phyloP scores from a whole-genome alignment of 768 basidiomycete genomes.

The Kwoniella shandongensis region DNA sequence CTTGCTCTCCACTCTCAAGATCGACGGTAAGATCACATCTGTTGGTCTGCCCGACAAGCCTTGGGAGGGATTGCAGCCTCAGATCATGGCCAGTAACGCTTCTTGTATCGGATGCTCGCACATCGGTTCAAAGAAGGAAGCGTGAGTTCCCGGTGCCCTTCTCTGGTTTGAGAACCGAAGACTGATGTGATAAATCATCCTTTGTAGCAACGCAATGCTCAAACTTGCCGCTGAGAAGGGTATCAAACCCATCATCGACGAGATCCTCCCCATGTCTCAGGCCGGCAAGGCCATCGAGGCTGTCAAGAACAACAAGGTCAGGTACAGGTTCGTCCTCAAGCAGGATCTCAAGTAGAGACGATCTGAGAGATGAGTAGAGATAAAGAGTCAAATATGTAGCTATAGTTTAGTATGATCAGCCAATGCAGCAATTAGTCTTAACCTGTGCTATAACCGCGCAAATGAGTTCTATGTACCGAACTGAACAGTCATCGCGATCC shows the following conservation, averaged over 20 bases:
- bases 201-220: constrained; percentile 59
- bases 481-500: background rate
- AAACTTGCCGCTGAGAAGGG: constrained; percentile 62
- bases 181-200: constrained; percentile 15
- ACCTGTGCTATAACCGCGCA: background rate
- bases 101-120: constrained; percentile 48
- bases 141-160: constrained; percentile 20
- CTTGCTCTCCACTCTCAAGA: constrained; percentile 60
- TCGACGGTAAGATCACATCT: constrained; percentile 60
- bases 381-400: too few species aligned
- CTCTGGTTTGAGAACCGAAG: background rate
- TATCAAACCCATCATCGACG: constrained; percentile 58
- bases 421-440: too few species aligned
- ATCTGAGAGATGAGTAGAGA: background rate
- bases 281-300: constrained; percentile 59
- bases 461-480: background rate
- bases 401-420: too few species aligned
- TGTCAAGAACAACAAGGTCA: constrained; percentile 58
- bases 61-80: constrained; percentile 38
- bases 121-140: constrained; percentile 63
- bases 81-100: constrained; percentile 31
- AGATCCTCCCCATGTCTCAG: constrained; percentile 58
- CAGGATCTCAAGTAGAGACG: constrained; percentile 43
- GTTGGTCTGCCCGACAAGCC: constrained; percentile 61
- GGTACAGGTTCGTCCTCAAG: constrained; percentile 62